These are phyloP conservation scores for Hypoxylon sp. DNA, from an alignment of 2,329 filamentous ascomycete genomes.

Conservation along the genomic window DNA sequence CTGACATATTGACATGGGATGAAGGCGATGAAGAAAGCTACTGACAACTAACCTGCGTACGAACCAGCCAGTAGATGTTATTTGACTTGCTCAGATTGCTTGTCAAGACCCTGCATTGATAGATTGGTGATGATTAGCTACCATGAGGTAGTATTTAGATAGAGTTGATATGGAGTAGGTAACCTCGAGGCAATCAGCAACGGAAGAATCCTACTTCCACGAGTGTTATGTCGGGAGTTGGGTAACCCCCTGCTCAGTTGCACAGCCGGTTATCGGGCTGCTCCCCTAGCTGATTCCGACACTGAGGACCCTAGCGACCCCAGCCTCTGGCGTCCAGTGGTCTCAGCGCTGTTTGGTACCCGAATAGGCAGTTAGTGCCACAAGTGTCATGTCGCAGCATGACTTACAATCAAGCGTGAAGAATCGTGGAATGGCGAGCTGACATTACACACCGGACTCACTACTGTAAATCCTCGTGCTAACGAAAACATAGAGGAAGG, in stretches of 20 bases:
- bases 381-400: constrained; percentile 6
- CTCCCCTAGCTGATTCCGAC: constrained; percentile 13
- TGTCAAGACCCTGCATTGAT: neutral
- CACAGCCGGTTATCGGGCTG: neutral
- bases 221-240: neutral
- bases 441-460: neutral
- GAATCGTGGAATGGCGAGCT: constrained; percentile 6
- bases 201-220: neutral
- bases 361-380: constrained; percentile 26
- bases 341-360: constrained; percentile 11
- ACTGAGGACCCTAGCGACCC: constrained; percentile 4
- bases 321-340: neutral
- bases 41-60: neutral
- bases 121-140: constrained; percentile 4
- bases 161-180: neutral
- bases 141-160: neutral
- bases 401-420: constrained; percentile 5
- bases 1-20: constrained; percentile 21
- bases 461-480: no score
- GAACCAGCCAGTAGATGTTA: neutral
- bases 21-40: constrained; percentile 6
- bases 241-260: no score
- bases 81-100: neutral
- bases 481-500: neutral
- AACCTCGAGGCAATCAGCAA: neutral